Evolutionary conservation across 768 basidiomycete species (phyloP), one percentile per base, ranked within the genome.

Genomic region (Neoboletus magnificus): DNA sequence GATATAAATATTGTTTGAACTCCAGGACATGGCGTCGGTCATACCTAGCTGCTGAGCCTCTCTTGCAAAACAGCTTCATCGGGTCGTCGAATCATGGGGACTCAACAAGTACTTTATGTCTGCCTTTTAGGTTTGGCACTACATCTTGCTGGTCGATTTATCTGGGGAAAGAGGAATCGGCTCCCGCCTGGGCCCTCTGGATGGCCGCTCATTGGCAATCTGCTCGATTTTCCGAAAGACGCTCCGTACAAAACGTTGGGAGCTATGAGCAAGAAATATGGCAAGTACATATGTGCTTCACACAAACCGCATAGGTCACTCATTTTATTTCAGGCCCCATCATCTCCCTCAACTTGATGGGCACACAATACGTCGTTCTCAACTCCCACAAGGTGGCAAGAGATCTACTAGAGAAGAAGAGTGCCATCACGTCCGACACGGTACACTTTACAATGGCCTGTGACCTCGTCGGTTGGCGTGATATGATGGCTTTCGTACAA

Each of bases 181-280:
- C 45, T 58, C n/a, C 63, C 54, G 13, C 60, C 54, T 36, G 54
- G 62, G 1, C 63, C 62, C 0, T 22, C 39, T 20, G 59, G 53
- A n/a, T 54, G 54, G 42, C 82, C 76, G 4, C 33, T 84, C 10
- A 68, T 84, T 33, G 82, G 83, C 29, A 83, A 84, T 59, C 60
- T 80, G 5, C 64, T 82, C 22, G 81, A 84, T 58, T 79, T 84
- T 76, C 83, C 82, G 29, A 68, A 68, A 16, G 73, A 75, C 44
- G 70, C 74, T 45, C 78, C 79, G 55, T 84, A 81, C 79, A 53
- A 78, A 15, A 79, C 78, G 0, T 82, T 82, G 56, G 73, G 76
- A 5, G 69, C 72, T 27, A 39, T 60, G 54, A 36, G 30, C 44
- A 72, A 79, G 56, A 67, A 69, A 65, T 82, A 76, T 58, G 83